These are phyloP conservation scores for Thermochaetoides thermophila DNA, from an alignment of 495 filamentous ascomycete species.

Conservation along the genomic window DNA sequence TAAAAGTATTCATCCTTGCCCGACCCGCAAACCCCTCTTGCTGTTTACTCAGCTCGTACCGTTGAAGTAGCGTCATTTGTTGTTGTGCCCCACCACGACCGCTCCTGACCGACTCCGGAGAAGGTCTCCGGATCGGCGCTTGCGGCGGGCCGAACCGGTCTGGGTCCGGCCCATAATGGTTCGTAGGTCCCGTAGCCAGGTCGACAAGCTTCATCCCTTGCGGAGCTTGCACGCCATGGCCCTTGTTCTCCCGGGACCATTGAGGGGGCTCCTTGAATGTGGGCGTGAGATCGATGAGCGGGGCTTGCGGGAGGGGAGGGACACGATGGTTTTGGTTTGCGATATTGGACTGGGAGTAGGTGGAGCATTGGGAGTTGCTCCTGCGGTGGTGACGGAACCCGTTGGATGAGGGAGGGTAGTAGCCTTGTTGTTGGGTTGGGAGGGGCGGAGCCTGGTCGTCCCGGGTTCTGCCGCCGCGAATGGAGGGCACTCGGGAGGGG, in stretches of 20 bases:
- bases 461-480: background rate
- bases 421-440: background rate
- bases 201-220: constrained; percentile 50
- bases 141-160: too few relatives aligned
- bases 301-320: constrained; percentile 2
- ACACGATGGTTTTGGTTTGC: constrained; percentile 8
- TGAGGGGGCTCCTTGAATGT: constrained; percentile 64
- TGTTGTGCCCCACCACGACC: too few relatives aligned
- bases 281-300: constrained; percentile 64
- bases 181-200: constrained; percentile 19
- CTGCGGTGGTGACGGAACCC: too few relatives aligned
- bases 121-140: too few relatives aligned
- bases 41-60: too few relatives aligned
- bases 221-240: constrained; percentile 50
- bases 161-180: too few relatives aligned
- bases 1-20: too few relatives aligned
- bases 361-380: background rate
- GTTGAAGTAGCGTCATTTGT: too few relatives aligned
- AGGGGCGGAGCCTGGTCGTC: background rate
- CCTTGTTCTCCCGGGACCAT: constrained; percentile 41
- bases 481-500: constrained; percentile 1
- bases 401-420: background rate
- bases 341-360: constrained; percentile 1
- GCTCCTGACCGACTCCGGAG: too few relatives aligned
- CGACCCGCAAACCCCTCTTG: too few relatives aligned